Conservation (phyloP, 345 rosid species). For the Camelina sativa region DNA sequence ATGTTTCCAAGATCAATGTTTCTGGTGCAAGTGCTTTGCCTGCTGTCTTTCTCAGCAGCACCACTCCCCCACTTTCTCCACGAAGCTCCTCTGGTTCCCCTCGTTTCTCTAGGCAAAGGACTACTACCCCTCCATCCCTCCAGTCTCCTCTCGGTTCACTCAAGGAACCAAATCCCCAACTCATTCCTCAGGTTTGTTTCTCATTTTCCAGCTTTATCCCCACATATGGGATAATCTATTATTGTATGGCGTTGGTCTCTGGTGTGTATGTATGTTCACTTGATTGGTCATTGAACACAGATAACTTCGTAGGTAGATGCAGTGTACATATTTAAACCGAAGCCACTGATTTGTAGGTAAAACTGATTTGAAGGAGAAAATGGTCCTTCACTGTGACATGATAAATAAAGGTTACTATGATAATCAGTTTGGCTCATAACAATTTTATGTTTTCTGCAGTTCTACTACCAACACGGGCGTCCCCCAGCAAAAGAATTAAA, state of each 20-base stretch:
- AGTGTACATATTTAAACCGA: neutral
- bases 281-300: constrained; percentile 8
- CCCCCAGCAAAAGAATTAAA: constrained; percentile 67
- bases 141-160: constrained; percentile 66
- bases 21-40: constrained; percentile 60
- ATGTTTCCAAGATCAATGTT: constrained; percentile 44
- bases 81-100: constrained; percentile 69
- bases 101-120: constrained; percentile 57
- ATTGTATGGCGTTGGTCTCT: neutral
- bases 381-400: neutral
- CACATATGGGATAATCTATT: neutral
- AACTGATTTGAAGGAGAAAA: neutral
- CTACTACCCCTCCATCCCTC: constrained; percentile 57
- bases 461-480: constrained; percentile 71
- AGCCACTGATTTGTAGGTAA: constrained; percentile 14
- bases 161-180: constrained; percentile 59
- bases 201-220: neutral
- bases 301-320: neutral
- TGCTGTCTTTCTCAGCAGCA: constrained; percentile 68
- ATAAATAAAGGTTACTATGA: neutral
- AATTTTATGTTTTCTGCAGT: constrained; percentile 47
- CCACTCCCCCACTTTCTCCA: constrained; percentile 85
- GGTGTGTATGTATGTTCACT: neutral
- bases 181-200: constrained; percentile 74
- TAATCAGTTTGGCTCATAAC: neutral